Evolutionary conservation across 179 eudicot genomes (phyloP), one percentile per base, ranked within the genome.

Genomic region (Amaranthus tricolor): DNA sequence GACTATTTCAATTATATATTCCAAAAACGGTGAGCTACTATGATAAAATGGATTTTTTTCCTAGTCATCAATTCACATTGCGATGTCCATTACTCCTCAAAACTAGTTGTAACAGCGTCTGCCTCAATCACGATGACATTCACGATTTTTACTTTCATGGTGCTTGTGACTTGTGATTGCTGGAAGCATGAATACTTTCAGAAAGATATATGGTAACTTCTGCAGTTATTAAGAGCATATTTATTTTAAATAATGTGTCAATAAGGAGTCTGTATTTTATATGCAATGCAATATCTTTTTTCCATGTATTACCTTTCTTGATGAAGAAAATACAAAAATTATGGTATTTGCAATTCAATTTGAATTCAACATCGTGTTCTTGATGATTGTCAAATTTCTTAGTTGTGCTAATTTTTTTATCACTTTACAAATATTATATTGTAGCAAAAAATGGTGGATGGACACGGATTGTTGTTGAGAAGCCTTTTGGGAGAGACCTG

Each of bases 401-500:
- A 13, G 15, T 54, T 66, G 48, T 40, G 9, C 44, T 44, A 19
- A 58, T 57, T 9, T 40, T 68, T 68, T 5, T 20, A 50, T 47
- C 11, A 53, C 59, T 45, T 24, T 56, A 47, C 45, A 40, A 63
- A 59, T 40, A 5, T 65, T 57, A 45, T 70, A 19, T 84, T 87
- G 70, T 92, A 96, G 99, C 98, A 77, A 89, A 88, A 82, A 91
- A 74, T 74, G 97, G 96, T 70, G 98, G 99, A 79, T 96, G 99
- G 99, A 89, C 98, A 68, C 90, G 98, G 11, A 84, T 93, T 74
- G 89, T 96, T 76, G 98, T 93, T 72, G 99, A 96, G 85, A 96
- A 96, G 89, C 98, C 99, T 66, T 96, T 96, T 78, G 99, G 99
- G 21, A 96, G 77, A 82, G 99, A 96, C 85, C 84, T 91, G 80